Evolutionary conservation across 805 yeast species (phyloP), one percentile per base, ranked within the genome.

Genomic region (Cyberlindnera bimundalis): DNA sequence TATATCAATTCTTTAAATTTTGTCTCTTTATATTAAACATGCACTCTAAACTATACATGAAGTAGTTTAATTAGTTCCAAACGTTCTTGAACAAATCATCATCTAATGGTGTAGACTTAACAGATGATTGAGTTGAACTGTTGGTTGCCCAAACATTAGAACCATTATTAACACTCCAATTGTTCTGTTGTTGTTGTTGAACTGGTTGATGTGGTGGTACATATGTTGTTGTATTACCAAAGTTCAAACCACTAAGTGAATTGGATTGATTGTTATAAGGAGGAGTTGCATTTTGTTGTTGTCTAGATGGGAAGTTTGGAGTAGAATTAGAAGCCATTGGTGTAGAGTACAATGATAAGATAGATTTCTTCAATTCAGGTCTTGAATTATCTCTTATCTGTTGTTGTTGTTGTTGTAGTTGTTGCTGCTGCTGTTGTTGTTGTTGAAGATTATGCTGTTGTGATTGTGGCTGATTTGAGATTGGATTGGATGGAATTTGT

Each of bases 361-460:
- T 93, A 1, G 96, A 87, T 65, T 87, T 87, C 59, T 93, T 93
- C 61, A 93, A 72, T 56, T 91, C 97, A 3, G 93, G 91, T 56
- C 96, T 74, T 25, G 71, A 41, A 45, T 39, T 47, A 25, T 57
- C 51, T 24, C 53, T 47, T 35, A 45, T 48, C 30, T 39, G 52
- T 23, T 47, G 51, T 28, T 31, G 43, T 23, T 31, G 34, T 33
- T 32, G 47, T 12, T 34, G 35, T 14, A 32, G 42, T 29, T 51
- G 43, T 37, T 43, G 49, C 28, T 24, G 49, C 31, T 39, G 52
- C 19, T 47, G 49, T 16, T 38, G 45, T 27, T 31, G 42, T 5
- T 33, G 40, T n/a, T n/a, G n/a, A n/a, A n/a, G n/a, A n/a, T n/a
- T n/a, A n/a, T n/a, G n/a, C n/a, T n/a, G n/a, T n/a, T n/a, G n/a